Evolutionary conservation across 2,329 filamentous ascomycete species (phyloP), one percentile per base, ranked within the genome.

Genomic region (Talaromyces sp.): DNA sequence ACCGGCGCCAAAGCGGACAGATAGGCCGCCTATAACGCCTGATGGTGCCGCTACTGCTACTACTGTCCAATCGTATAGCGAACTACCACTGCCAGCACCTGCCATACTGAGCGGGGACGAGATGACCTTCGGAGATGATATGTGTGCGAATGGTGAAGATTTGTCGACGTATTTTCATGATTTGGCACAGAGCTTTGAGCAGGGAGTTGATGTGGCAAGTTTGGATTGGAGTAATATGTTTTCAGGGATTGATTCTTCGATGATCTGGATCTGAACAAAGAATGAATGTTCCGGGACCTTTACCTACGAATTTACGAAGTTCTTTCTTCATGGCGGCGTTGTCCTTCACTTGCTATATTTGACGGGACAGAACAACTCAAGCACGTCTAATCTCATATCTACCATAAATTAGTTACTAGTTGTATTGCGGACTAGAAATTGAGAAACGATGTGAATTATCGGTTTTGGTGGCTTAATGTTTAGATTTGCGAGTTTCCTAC

Each of bases 151-250:
- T 25, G 31, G 46, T 7, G 46, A 35, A 25, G 46, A 51, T 51
- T 21, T 51, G 5, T 51, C 46, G 15, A 35, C 46, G 5, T 51
- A 51, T 21, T 51, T 51, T 21, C 15, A 51, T 19, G 46, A 21
- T 17, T 21, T 51, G 46, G 46, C 46, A 17, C 46, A 51, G 31
- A 51, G 46, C 19, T 51, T 51, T 51, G 46, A 51, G 10, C 46
- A 51, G 17, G 31, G 46, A 9, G 31, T 35, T 51, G 46, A 51
- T 35, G 46, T 36, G 11, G 28, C 10, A 51, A 51, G n/a, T 36
- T 17, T 51, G 15, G 46, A 51, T 21, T 51, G 46, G 46, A 21
- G 35, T 36, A 36, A 21, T 35, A 51, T 51, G 46, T 21, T 51
- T 51, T 51, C 46, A 9, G 39, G 39, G 39, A 41, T 41, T 41